A percentile compares a stretch with the other conserved stretches of the same genome.
These are phyloP conservation scores for Draba incana DNA, from an alignment of 345 rosid genomes.

Conservation along the genomic window DNA sequence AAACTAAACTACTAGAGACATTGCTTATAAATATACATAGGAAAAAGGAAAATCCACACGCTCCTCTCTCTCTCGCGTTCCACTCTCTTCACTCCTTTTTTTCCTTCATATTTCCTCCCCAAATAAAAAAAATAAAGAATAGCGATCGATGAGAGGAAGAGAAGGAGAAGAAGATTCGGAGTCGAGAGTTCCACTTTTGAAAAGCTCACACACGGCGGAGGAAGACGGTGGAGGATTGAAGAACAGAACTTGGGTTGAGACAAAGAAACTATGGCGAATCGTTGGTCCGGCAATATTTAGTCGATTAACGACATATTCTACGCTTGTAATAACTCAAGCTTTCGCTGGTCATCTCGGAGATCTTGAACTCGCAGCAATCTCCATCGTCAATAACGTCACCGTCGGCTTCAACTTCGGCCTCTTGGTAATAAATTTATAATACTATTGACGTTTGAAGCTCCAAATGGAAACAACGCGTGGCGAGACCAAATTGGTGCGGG, in stretches of 20 bases:
- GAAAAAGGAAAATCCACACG: too few species aligned
- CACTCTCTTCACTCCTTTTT: neutral
- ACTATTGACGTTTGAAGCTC: neutral
- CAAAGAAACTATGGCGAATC: conserved; percentile 82
- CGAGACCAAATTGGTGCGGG: too few species aligned
- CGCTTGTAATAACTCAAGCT: conserved; percentile 54
- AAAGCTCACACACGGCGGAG: conserved; percentile 21
- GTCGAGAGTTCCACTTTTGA: conserved; percentile 29
- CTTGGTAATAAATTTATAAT: neutral
- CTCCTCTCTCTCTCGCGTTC: neutral
- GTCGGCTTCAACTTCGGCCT: conserved; percentile 74
- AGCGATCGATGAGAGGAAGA: conserved; percentile 35
- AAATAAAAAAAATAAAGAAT: neutral
- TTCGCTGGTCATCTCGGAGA: conserved; percentile 2
- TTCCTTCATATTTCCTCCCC: conserved; percentile 5
- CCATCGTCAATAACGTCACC: neutral
- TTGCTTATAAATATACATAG: too few species aligned
- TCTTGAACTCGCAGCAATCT: neutral
- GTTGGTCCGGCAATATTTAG: conserved; percentile 88
- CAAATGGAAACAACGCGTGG: too few species aligned
- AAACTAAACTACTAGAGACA: too few species aligned
- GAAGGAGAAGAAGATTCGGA: conserved; percentile 24
- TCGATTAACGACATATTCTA: conserved; percentile 75
- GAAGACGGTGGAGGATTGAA: conserved; percentile 43
- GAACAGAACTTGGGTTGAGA: conserved; percentile 62